These are phyloP conservation scores for Aureobasidium sp. DNA, from an alignment of 2,329 filamentous ascomycete genomes.

Conservation along the genomic window DNA sequence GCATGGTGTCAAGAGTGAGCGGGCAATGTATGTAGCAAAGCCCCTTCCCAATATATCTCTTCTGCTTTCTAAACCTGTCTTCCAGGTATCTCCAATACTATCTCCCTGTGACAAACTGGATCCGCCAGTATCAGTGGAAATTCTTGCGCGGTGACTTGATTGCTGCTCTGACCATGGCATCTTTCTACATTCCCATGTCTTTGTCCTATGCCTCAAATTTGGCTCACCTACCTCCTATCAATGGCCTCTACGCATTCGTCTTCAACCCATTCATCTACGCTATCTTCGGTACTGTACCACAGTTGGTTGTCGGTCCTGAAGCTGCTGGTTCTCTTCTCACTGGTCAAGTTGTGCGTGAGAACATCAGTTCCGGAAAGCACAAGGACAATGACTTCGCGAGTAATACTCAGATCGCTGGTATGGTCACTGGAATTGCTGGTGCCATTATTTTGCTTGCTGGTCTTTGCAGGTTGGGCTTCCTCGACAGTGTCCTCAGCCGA, in stretches of 20 bases:
- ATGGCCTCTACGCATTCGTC: constrained; percentile 88
- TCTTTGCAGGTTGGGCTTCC: constrained; percentile 74
- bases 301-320: constrained; percentile 91
- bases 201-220: constrained; percentile 88
- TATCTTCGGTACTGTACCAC: constrained; percentile 79
- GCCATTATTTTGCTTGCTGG: constrained; percentile 83
- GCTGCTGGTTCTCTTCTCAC: constrained; percentile 87
- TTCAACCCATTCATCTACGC: constrained; percentile 90
- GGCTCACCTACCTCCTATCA: constrained; percentile 84
- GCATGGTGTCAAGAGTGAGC: constrained; percentile 64
- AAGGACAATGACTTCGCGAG: constrained; percentile 57
- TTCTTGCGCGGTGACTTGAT: constrained; percentile 81
- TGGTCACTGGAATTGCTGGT: constrained; percentile 80
- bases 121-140: constrained; percentile 71
- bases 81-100: constrained; percentile 85
- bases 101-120: constrained; percentile 83
- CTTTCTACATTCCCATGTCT: constrained; percentile 96
- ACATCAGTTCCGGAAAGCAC: constrained; percentile 59
- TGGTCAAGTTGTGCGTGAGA: constrained; percentile 73
- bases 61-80: constrained; percentile 5
- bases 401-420: constrained; percentile 77
- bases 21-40: constrained; percentile 54
- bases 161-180: constrained; percentile 90
- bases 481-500: constrained; percentile 87
- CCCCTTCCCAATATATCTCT: background rate